Conservation (phyloP, 2,329 filamentous ascomycete genomes). For the Aureobasidium lini region DNA sequence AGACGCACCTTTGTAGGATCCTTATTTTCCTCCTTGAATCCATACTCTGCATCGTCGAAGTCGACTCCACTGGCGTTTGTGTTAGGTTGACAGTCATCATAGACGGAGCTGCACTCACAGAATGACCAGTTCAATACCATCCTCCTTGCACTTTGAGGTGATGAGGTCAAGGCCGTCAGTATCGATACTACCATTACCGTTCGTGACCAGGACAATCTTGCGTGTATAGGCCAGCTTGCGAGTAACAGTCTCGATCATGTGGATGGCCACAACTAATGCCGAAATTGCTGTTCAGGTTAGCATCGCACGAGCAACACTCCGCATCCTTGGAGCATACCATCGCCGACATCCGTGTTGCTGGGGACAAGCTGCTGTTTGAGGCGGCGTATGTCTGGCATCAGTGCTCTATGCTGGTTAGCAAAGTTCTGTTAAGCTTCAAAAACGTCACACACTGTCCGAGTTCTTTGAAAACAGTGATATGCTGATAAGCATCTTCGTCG, state of each 20-base stretch:
- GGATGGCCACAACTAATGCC: constrained; percentile 74
- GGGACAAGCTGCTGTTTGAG: constrained; percentile 59
- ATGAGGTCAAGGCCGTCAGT: constrained; percentile 64
- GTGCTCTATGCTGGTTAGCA: constrained; percentile 34
- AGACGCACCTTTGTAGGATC: constrained; percentile 53
- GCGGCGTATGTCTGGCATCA: constrained; percentile 61
- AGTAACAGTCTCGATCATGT: constrained; percentile 75
- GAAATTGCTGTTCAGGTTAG: constrained; percentile 52
- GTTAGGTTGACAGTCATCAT: background rate
- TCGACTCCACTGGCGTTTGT: constrained; percentile 64
- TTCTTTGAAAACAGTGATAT: constrained; percentile 66
- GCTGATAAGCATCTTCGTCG: constrained; percentile 33
- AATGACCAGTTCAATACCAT: constrained; percentile 69
- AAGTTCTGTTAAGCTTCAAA: background rate
- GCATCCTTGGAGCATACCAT: constrained; percentile 45
- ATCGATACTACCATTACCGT: constrained; percentile 68
- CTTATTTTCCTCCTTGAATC: constrained; percentile 89
- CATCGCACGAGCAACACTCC: background rate
- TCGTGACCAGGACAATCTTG: constrained; percentile 77
- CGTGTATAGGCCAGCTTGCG: constrained; percentile 76
- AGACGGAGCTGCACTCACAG: constrained; percentile 48
- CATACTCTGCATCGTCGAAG: constrained; percentile 85
- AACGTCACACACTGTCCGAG: constrained; percentile 50
- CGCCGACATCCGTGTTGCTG: constrained; percentile 62
- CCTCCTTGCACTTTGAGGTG: constrained; percentile 62